A percentile compares a stretch with the other conserved stretches of the same genome.
Evolutionary conservation across 106 monocot genomes (phyloP).

Genomic region (Dendrobium catenatum): DNA sequence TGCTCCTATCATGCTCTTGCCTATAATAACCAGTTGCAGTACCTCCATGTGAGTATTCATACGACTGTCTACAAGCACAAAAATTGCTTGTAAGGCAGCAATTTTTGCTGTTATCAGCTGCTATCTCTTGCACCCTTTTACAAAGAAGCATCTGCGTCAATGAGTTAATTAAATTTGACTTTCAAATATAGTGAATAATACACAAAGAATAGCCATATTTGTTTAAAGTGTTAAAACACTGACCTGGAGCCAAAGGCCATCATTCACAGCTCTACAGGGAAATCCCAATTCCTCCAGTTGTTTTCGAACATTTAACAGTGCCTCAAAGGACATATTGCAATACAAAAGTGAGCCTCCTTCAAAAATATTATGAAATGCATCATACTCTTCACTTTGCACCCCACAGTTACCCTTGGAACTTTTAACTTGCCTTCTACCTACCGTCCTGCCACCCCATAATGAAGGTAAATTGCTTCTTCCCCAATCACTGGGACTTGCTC

Average conservation of each 20-base stretch:
- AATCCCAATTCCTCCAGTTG: slow-evolving; percentile 95
- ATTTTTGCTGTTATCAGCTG: slow-evolving; percentile 76
- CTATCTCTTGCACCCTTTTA: slow-evolving; percentile 81
- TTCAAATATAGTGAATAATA: background rate
- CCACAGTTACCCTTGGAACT: slow-evolving; percentile 30
- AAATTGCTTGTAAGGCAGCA: slow-evolving; percentile 69
- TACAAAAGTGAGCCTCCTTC: slow-evolving; percentile 96
- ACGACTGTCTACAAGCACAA: slow-evolving; percentile 81
- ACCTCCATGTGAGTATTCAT: slow-evolving; percentile 57
- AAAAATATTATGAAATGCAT: slow-evolving; percentile 74
- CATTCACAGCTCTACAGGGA: slow-evolving; percentile 97
- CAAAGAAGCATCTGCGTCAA: slow-evolving; percentile 85
- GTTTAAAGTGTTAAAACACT: background rate
- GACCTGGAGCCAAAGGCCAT: slow-evolving; percentile 99
- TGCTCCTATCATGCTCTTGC: slow-evolving; percentile 62
- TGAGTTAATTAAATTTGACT: background rate
- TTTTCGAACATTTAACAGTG: slow-evolving; percentile 76
- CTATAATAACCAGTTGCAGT: slow-evolving; percentile 37
- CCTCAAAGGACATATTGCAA: slow-evolving; percentile 95
- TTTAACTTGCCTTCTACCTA: slow-evolving; percentile 57
- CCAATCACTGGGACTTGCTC: slow-evolving; percentile 30
- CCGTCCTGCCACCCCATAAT: slow-evolving; percentile 74
- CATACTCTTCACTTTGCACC: slow-evolving; percentile 58
- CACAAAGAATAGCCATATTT: background rate
- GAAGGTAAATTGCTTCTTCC: slow-evolving; percentile 43